Evolutionary conservation across 768 basidiomycete genomes (phyloP).

Genomic region (Exidia glandulosa): DNA sequence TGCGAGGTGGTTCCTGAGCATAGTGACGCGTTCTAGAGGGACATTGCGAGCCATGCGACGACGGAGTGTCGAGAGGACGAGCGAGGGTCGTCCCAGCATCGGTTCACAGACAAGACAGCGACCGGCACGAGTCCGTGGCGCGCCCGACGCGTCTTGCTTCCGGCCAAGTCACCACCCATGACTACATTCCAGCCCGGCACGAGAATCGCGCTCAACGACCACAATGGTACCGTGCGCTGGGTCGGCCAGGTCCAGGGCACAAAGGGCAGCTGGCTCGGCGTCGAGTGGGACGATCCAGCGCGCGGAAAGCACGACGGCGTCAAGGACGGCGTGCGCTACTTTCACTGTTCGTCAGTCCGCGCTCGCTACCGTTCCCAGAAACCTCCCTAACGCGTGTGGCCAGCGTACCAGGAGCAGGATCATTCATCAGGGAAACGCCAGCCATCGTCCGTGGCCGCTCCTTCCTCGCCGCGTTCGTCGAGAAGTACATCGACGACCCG

Average conservation of each 20-base stretch:
- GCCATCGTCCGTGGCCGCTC: slow-evolving; percentile 48
- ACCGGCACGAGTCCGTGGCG: background rate
- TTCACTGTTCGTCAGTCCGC: slow-evolving; percentile 57
- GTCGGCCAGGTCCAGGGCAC: slow-evolving; percentile 54
- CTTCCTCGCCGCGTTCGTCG: slow-evolving; percentile 61
- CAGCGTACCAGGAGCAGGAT: slow-evolving; percentile 56
- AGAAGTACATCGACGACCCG: slow-evolving; percentile 65
- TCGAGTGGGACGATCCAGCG: slow-evolving; percentile 85
- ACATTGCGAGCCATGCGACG: background rate
- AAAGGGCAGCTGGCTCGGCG: slow-evolving; percentile 76
- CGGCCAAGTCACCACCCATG: background rate
- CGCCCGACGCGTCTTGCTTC: background rate
- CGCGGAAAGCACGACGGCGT: slow-evolving; percentile 84
- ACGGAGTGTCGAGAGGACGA: background rate
- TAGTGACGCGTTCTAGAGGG: background rate
- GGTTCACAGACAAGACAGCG: background rate
- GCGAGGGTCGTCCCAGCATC: background rate
- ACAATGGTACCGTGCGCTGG: slow-evolving; percentile 62
- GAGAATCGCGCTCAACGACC: slow-evolving; percentile 41
- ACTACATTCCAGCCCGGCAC: slow-evolving; percentile 23
- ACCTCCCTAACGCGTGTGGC: background rate
- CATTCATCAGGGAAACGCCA: slow-evolving; percentile 68
- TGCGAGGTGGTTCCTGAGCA: background rate
- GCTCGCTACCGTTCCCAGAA: too few relatives aligned
- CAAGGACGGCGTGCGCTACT: slow-evolving; percentile 71